Evolutionary conservation across 2,329 filamentous ascomycete genomes (phyloP), one percentile per base, ranked within the genome.

Genomic region (Venturia pyrina): DNA sequence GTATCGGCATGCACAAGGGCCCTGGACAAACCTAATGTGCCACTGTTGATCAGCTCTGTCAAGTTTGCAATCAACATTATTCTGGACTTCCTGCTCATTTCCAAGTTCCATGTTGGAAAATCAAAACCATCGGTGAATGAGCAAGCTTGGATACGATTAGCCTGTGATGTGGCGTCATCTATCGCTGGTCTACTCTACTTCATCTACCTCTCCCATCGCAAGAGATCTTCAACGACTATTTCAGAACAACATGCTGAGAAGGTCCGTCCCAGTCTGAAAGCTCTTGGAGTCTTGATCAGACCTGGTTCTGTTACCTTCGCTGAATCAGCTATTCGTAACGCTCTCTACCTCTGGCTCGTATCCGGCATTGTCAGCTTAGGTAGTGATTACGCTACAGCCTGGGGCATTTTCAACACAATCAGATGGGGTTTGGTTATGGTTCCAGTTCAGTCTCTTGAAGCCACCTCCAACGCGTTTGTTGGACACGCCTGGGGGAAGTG

Each of bases 401-500:
- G 87, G 88, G 85, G 87, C 1, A 79, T 90, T 11, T 91, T 91
- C 76, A 88, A 83, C 65, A 90, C 87, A 0, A 90, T 91, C 53
- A 81, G 87, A 17, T 90, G 88, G 88, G 88, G 88, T 0, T 77
- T 91, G 0, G 78, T 91, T 40, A 91, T 91, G 88, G 87, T 90
- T 0, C 88, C 88, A 0, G 85, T 91, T 0, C 82, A 85, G 67
- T 81, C 87, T 0, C 77, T 90, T 0, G 87, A 91, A 73, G 84
- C 84, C 1, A 87, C 87, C 0, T 80, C 85, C 0, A 75, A 88
- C 0, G 79, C 85, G 0, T 90, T 90, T 70, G 79, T 89, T 19
- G 87, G 87, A 0, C 88, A 91, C 69, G 75, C 75, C 1, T 91
- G 88, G 87, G 87, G 87, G 0, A 68, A 73, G 21, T 83, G 80